Percentiles rank a stretch among this genome's conserved stretches.
These are phyloP conservation scores for Cercospora citrullina DNA, from an alignment of 2,329 filamentous ascomycete genomes.

Conservation along the genomic window DNA sequence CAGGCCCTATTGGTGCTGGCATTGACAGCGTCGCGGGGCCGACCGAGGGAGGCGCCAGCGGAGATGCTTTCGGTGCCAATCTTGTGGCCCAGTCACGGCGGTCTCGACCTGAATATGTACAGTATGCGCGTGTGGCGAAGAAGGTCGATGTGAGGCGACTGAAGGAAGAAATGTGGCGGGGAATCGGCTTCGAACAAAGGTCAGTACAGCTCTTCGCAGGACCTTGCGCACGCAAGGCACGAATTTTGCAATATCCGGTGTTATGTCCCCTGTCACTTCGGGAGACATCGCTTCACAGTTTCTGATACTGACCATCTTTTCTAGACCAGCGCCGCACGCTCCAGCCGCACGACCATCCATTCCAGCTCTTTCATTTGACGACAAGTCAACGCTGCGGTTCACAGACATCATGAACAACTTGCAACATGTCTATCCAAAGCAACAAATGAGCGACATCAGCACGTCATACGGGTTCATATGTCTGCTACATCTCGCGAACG, in stretches of 20 bases:
- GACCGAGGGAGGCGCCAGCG: slow-evolving; percentile 39
- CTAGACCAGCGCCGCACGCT: slow-evolving; percentile 20
- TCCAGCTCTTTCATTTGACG: slow-evolving; percentile 35
- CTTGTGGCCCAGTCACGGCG: slow-evolving; percentile 62
- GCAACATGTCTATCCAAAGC: slow-evolving; percentile 79
- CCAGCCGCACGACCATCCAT: slow-evolving; percentile 22
- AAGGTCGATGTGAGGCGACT: slow-evolving; percentile 65
- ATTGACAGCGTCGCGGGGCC: slow-evolving; percentile 40
- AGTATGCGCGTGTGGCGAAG: slow-evolving; percentile 65
- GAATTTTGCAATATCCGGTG: background rate
- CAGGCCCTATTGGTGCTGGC: slow-evolving; percentile 36
- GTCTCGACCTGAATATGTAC: slow-evolving; percentile 63
- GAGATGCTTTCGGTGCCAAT: slow-evolving; percentile 62
- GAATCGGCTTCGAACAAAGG: slow-evolving; percentile 54
- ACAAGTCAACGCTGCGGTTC: slow-evolving; percentile 69
- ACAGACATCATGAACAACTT: slow-evolving; percentile 89
- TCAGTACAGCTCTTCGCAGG: slow-evolving; percentile 5
- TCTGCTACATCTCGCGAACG: slow-evolving; percentile 85
- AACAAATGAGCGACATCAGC: slow-evolving; percentile 88
- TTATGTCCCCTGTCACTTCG: background rate
- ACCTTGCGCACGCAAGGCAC: background rate
- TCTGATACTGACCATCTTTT: background rate
- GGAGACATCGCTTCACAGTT: background rate
- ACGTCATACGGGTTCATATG: slow-evolving; percentile 94
- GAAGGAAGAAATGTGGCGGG: slow-evolving; percentile 66